phyloP scores from a whole-genome alignment of 805 yeast species.

The Grigorovia transvaalensis region DNA sequence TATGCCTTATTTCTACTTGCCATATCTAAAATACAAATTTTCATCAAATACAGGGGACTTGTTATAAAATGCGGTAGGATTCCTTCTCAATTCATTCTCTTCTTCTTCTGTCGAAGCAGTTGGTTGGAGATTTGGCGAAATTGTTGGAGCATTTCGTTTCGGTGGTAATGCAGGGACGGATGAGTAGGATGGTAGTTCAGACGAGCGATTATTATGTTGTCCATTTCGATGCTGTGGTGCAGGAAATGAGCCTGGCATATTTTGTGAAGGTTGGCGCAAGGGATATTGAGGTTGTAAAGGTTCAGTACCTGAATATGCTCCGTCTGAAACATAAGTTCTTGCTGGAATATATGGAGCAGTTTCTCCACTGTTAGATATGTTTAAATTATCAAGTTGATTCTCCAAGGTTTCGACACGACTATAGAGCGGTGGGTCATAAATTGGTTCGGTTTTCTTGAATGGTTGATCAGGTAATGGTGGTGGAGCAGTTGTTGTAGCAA shows the following conservation, averaged over 20 bases:
- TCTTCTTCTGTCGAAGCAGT: conserved; percentile 13
- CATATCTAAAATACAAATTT: conserved; percentile 33
- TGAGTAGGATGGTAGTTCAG: not conserved
- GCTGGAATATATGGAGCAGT: not conserved
- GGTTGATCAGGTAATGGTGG: conserved; percentile 8
- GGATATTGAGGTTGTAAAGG: conserved; percentile 6
- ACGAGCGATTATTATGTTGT: not conserved
- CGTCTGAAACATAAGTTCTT: not conserved
- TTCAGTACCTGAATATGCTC: not conserved
- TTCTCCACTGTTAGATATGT: not conserved
- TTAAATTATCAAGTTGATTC: not conserved
- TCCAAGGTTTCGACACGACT: not conserved
- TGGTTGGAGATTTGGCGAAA: not conserved
- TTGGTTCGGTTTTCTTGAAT: not conserved
- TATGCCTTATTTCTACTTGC: conserved; percentile 6
- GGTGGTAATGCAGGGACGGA: not conserved
- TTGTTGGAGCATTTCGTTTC: conserved; percentile 10
- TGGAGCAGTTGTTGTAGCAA: not conserved
- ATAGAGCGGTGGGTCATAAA: not conserved
- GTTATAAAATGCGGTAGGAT: conserved; percentile 35
- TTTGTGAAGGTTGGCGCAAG: not conserved
- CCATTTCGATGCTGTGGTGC: not conserved
- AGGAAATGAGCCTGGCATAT: not conserved
- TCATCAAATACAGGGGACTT: conserved; percentile 44
- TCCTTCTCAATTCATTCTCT: conserved; percentile 19